A percentile compares a stretch with the other conserved stretches of the same genome.
phyloP scores from a whole-genome alignment of 139 green algal genomes.

The Picochlorum sp. region DNA sequence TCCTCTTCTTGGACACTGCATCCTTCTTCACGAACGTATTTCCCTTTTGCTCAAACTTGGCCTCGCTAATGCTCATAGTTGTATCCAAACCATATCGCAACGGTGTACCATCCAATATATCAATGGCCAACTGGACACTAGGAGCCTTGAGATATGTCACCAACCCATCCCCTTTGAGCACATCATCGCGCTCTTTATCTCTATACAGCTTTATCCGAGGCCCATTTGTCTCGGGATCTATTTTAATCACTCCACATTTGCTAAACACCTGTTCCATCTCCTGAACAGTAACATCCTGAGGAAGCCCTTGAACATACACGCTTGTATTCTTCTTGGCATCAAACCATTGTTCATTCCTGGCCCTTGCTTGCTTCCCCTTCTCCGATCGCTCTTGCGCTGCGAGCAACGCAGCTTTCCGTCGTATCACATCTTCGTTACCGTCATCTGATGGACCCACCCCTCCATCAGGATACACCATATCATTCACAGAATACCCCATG shows the following conservation, averaged over 20 bases:
- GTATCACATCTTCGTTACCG: slow-evolving; percentile 3
- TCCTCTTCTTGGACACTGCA: slow-evolving; percentile 28
- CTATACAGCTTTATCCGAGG: slow-evolving; percentile 71
- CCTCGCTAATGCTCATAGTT: slow-evolving; percentile 40
- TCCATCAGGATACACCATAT: slow-evolving; percentile 50
- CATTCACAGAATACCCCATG: slow-evolving; percentile 28
- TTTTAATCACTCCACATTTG: slow-evolving; percentile 75
- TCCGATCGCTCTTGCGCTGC: slow-evolving; percentile 17
- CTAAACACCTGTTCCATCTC: slow-evolving; percentile 68
- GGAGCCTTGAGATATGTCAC: slow-evolving; percentile 83
- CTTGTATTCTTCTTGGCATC: slow-evolving; percentile 84
- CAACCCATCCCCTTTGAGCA: slow-evolving; percentile 81
- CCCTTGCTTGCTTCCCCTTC: slow-evolving; percentile 15
- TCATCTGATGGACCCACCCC: not conserved
- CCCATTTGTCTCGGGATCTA: slow-evolving; percentile 28
- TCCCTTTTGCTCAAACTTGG: slow-evolving; percentile 80
- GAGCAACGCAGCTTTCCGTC: slow-evolving; percentile 16
- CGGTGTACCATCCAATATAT: slow-evolving; percentile 61
- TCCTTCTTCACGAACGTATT: slow-evolving; percentile 47
- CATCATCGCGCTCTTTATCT: slow-evolving; percentile 50
- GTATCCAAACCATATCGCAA: slow-evolving; percentile 39
- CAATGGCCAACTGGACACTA: slow-evolving; percentile 64
- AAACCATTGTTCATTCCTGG: slow-evolving; percentile 53
- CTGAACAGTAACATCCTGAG: slow-evolving; percentile 65
- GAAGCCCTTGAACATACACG: slow-evolving; percentile 91